A percentile compares a stretch with the other conserved stretches of the same genome.
These are phyloP conservation scores for Syzygium malaccense DNA, from an alignment of 441 rosid species.

Conservation along the genomic window DNA sequence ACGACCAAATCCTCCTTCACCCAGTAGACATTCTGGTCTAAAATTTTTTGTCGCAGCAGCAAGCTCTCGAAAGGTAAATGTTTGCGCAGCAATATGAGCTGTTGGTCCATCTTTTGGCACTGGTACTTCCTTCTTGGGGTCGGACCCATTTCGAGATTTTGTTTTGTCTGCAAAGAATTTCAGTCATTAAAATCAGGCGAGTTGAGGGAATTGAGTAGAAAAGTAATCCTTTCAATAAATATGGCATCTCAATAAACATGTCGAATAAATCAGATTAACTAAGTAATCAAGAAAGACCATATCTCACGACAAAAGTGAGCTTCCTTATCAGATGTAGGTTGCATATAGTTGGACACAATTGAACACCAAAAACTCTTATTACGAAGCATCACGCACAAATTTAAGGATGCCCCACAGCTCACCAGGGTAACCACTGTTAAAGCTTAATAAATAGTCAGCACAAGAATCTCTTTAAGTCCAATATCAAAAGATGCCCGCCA, in stretches of 20 bases:
- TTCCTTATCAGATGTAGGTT: neutral
- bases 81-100: slow-evolving; percentile 78
- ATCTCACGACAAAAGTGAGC: neutral
- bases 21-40: slow-evolving; percentile 69
- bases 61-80: slow-evolving; percentile 85
- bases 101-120: slow-evolving; percentile 71
- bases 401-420: neutral
- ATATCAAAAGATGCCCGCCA: neutral
- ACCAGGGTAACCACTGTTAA: neutral
- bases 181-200: neutral
- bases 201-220: neutral
- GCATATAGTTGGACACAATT: neutral
- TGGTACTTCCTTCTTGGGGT: slow-evolving; percentile 56
- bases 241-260: neutral
- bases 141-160: slow-evolving; percentile 54
- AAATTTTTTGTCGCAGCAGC: slow-evolving; percentile 88
- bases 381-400: neutral
- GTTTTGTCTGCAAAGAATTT: slow-evolving; percentile 51
- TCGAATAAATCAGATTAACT: neutral
- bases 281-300: neutral
- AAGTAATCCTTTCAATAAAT: neutral
- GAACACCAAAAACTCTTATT: neutral
- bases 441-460: neutral
- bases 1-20: slow-evolving; percentile 99
- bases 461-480: neutral